phyloP scores from a whole-genome alignment of 2,329 filamentous ascomycete genomes.

The Blastomyces silverae region DNA sequence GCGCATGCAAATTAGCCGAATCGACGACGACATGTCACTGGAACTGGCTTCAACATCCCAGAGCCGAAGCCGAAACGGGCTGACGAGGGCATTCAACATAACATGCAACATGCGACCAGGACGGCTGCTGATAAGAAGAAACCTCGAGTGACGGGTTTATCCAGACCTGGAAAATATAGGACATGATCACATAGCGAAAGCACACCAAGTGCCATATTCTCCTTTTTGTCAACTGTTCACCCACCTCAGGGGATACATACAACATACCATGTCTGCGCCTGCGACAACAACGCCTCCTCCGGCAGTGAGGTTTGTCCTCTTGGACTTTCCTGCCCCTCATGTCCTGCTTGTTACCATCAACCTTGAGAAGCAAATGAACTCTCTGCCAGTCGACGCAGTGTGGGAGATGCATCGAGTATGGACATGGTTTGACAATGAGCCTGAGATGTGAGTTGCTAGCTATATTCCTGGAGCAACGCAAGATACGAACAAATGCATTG shows the following conservation, averaged over 20 bases:
- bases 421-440: constrained; percentile 40
- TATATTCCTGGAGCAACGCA: not conserved
- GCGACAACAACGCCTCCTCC: constrained; percentile 18
- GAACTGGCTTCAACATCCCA: not conserved
- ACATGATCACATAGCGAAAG: not conserved
- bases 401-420: constrained; percentile 37
- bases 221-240: not conserved
- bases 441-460: constrained; percentile 27
- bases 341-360: constrained; percentile 44
- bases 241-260: not conserved
- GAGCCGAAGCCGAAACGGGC: not conserved
- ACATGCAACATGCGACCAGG: not conserved
- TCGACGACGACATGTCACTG: not conserved
- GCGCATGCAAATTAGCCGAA: not conserved
- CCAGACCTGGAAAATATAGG: not conserved
- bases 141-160: not conserved
- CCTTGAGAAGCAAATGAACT: constrained; percentile 37
- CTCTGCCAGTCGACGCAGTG: constrained; percentile 34
- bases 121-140: not conserved
- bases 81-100: not conserved
- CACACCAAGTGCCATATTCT: not conserved
- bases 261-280: constrained; percentile 13
- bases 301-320: constrained; percentile 16
- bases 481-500: not conserved
- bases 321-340: constrained; percentile 36